These are phyloP conservation scores for Carex littledalei DNA, from an alignment of 176 grass and related monocot genomes.

Conservation along the genomic window DNA sequence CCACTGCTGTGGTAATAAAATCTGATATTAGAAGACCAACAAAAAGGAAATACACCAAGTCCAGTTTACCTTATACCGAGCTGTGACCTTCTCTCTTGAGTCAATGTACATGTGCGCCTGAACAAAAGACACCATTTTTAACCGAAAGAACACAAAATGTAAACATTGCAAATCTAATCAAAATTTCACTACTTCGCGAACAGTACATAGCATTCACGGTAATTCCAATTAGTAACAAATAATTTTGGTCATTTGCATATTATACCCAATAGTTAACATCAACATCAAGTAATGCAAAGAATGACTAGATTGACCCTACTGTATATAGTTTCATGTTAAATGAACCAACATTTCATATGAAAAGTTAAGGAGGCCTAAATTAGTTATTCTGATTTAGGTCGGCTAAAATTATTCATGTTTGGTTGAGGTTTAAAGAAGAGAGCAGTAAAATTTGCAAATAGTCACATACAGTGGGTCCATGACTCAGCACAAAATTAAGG, in stretches of 20 bases:
- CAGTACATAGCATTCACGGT: not conserved
- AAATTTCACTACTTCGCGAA: not conserved
- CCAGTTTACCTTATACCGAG: constrained; percentile 77
- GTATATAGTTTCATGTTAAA: not conserved
- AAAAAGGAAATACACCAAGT: not conserved
- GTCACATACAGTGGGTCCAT: no score
- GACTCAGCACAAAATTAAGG: no score
- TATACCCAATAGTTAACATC: not conserved
- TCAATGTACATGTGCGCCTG: constrained; percentile 79
- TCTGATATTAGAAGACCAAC: not conserved
- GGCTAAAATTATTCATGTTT: no score
- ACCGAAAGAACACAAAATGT: not conserved
- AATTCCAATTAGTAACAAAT: not conserved
- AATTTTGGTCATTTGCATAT: not conserved
- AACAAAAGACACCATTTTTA: constrained; percentile 25
- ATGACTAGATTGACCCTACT: not conserved
- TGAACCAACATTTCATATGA: not conserved
- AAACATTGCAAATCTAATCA: not conserved
- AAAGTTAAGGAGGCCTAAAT: no score
- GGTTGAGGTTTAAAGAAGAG: no score
- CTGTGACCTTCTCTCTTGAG: constrained; percentile 87
- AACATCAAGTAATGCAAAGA: not conserved
- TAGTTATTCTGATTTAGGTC: no score
- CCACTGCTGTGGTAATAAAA: not conserved
- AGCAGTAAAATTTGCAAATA: no score